phyloP scores from a whole-genome alignment of 768 basidiomycete species.

The Auricularia cornea region DNA sequence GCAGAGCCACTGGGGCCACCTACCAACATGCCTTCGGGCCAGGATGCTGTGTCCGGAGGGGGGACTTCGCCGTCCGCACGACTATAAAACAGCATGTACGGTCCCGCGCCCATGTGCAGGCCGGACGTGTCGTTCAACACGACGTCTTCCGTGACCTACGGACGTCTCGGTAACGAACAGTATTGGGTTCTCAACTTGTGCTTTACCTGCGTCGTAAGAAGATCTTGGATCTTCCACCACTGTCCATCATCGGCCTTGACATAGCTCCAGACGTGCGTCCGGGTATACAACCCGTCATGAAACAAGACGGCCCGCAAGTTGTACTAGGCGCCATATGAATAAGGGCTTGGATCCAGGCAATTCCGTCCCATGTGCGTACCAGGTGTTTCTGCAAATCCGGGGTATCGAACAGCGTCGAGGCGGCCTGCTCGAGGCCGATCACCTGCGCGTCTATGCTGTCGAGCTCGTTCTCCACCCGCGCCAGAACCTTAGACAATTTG shows the following conservation, averaged over 20 bases:
- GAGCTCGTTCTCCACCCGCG: slow-evolving; percentile 43
- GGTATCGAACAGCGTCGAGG: slow-evolving; percentile 44
- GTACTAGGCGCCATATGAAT: slow-evolving; percentile 41
- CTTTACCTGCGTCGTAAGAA: slow-evolving; percentile 52
- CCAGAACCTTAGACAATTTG: slow-evolving; percentile 47
- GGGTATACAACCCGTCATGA: slow-evolving; percentile 69
- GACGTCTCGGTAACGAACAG: neutral
- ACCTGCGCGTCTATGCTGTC: slow-evolving; percentile 49
- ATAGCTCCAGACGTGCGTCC: slow-evolving; percentile 73
- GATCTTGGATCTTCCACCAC: slow-evolving; percentile 82
- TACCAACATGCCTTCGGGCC: neutral
- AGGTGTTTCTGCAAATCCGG: slow-evolving; percentile 56
- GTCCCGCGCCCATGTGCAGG: slow-evolving; percentile 67
- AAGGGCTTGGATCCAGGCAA: neutral
- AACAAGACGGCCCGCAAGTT: slow-evolving; percentile 72
- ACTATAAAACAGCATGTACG: slow-evolving; percentile 69
- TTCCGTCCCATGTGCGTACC: slow-evolving; percentile 27
- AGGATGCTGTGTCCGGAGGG: neutral
- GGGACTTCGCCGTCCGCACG: slow-evolving; percentile 23
- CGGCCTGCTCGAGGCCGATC: slow-evolving; percentile 34
- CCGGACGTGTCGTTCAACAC: slow-evolving; percentile 65
- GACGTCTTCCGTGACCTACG: slow-evolving; percentile 59
- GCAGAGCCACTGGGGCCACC: neutral
- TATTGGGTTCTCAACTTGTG: neutral
- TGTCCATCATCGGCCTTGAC: slow-evolving; percentile 46